A percentile compares a stretch with the other conserved stretches of the same genome.
Conservation (phyloP, 176 grass and related monocot species). For the Oryza glumipatula region DNA sequence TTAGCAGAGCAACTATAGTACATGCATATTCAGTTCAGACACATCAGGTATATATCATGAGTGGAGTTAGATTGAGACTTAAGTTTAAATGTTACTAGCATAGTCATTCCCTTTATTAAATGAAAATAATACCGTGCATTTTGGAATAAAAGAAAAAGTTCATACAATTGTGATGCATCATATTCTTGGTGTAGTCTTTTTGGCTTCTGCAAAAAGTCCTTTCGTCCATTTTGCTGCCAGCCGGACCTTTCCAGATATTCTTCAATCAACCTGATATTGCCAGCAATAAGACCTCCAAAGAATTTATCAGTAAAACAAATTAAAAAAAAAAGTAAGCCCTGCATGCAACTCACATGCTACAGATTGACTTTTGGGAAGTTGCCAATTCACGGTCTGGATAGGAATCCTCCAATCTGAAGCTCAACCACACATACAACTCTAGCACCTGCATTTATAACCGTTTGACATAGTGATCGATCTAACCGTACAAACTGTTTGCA, state of each 20-base stretch:
- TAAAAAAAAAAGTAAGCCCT: conserved; percentile 22
- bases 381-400: conserved; percentile 90
- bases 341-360: conserved; percentile 75
- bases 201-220: conserved; percentile 39
- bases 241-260: conserved; percentile 81
- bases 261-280: conserved; percentile 76
- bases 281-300: conserved; percentile 24
- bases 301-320: conserved; percentile 24
- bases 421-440: conserved; percentile 98
- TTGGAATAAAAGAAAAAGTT: neutral
- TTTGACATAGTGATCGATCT: conserved; percentile 13
- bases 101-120: conserved; percentile 7
- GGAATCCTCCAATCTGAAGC: conserved; percentile 86
- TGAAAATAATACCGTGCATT: conserved; percentile 25
- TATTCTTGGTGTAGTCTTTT: conserved; percentile 54
- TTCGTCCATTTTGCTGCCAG: conserved; percentile 51
- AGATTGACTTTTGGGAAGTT: conserved; percentile 87
- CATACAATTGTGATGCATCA: conserved; percentile 59
- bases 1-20: neutral
- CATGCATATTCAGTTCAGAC: neutral
- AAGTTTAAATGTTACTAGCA: conserved; percentile 6
- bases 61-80: conserved; percentile 2
- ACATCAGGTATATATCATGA: neutral
- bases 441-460: conserved; percentile 62
- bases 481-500: neutral